phyloP scores from a whole-genome alignment of 345 rosid genomes.

The Dovyalis caffra region DNA sequence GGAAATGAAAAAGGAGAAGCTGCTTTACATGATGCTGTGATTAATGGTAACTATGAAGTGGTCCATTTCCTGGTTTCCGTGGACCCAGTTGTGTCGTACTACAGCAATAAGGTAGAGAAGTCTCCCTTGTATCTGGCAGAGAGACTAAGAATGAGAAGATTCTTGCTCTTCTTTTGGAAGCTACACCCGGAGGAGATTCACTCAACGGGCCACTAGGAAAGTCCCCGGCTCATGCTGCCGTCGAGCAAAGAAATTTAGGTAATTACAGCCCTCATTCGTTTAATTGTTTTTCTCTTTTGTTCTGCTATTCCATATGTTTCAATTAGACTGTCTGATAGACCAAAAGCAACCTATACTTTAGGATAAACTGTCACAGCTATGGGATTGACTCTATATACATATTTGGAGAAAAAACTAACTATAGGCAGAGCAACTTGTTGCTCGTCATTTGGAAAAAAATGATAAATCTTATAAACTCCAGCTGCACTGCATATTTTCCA shows the following conservation, averaged over 20 bases:
- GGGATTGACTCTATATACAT: no score
- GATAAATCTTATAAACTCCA: no score
- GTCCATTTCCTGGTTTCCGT: neutral
- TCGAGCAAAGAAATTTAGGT: neutral
- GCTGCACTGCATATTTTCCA: no score
- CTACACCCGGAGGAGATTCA: no score
- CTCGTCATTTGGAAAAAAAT: no score
- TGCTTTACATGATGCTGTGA: constrained; percentile 6
- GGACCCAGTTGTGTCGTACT: neutral
- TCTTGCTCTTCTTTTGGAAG: neutral
- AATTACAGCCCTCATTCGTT: neutral
- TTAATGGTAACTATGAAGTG: no score
- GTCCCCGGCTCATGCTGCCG: neutral
- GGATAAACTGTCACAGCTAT: no score
- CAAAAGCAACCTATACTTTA: no score
- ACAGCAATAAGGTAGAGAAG: neutral
- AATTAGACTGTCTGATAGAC: no score
- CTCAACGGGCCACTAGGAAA: neutral
- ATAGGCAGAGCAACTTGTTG: no score
- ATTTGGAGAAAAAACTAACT: no score
- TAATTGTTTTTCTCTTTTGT: neutral
- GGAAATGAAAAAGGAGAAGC: neutral
- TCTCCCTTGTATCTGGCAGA: neutral
- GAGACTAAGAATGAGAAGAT: neutral
- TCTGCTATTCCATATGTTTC: no score